phyloP scores from a whole-genome alignment of 163 green algal genomes.

The Volvox carteri region DNA sequence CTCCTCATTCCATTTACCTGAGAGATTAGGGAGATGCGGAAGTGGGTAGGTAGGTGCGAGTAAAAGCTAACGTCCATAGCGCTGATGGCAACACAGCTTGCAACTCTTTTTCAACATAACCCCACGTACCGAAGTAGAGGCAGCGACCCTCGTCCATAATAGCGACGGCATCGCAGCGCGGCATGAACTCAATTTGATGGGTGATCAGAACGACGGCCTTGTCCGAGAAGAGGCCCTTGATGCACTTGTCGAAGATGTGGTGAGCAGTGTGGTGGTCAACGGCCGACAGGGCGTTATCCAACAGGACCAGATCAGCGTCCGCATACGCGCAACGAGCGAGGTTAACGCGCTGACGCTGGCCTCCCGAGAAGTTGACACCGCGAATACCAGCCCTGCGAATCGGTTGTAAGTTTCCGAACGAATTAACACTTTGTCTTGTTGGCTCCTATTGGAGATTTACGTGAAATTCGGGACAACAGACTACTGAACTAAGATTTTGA shows the following conservation, averaged over 20 bases:
- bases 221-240: constrained; percentile 67
- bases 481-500: background rate
- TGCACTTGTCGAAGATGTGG: constrained; percentile 76
- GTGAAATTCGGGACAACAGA: background rate
- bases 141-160: constrained; percentile 75
- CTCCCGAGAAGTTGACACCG: constrained; percentile 79
- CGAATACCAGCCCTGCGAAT: constrained; percentile 75
- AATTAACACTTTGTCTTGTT: background rate
- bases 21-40: background rate
- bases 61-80: background rate
- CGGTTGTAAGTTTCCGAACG: background rate
- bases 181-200: constrained; percentile 68
- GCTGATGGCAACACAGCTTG: too few species aligned
- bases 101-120: background rate
- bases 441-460: background rate
- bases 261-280: constrained; percentile 78
- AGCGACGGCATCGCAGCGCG: constrained; percentile 69
- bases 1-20: constrained; percentile 50
- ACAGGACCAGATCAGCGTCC: constrained; percentile 68
- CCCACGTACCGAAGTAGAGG: constrained; percentile 69
- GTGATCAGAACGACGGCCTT: constrained; percentile 77
- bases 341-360: constrained; percentile 79
- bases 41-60: background rate
- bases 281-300: constrained; percentile 77
- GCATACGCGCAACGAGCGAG: constrained; percentile 76